phyloP scores from a whole-genome alignment of 2,329 filamentous ascomycete species.

The Stemphylium lycopersici region DNA sequence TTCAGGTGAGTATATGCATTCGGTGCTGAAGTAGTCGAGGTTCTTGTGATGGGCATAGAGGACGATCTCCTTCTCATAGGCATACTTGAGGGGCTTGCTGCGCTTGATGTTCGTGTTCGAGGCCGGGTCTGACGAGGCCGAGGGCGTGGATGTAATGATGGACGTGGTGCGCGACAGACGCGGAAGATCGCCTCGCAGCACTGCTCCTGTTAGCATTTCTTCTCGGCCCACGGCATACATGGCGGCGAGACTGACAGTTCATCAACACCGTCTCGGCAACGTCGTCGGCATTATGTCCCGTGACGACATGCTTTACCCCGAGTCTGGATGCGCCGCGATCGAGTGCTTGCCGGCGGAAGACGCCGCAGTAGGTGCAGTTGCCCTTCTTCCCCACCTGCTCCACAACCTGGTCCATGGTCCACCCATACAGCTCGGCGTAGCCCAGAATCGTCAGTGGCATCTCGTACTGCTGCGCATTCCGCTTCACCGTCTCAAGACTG shows the following conservation, averaged over 20 bases:
- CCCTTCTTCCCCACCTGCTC: slow-evolving; percentile 96
- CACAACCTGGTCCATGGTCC: slow-evolving; percentile 99
- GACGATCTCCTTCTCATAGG: slow-evolving; percentile 98
- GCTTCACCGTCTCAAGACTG: slow-evolving; percentile 92
- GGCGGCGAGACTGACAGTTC: slow-evolving; percentile 63
- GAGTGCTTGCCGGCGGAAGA: slow-evolving; percentile 91
- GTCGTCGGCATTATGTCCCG: slow-evolving; percentile 96
- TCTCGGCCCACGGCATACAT: not conserved
- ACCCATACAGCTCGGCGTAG: slow-evolving; percentile 93
- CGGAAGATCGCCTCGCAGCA: slow-evolving; percentile 87
- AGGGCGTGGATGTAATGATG: slow-evolving; percentile 71
- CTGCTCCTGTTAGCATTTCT: slow-evolving; percentile 28
- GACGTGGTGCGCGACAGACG: slow-evolving; percentile 86
- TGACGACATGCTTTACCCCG: slow-evolving; percentile 90
- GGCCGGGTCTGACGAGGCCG: slow-evolving; percentile 61
- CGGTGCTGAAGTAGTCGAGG: slow-evolving; percentile 96
- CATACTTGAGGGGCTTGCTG: slow-evolving; percentile 96
- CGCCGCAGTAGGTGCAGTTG: slow-evolving; percentile 98
- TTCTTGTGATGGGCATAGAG: slow-evolving; percentile 97
- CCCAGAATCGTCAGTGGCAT: slow-evolving; percentile 93
- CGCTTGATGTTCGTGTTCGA: slow-evolving; percentile 81
- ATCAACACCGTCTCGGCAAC: slow-evolving; percentile 97
- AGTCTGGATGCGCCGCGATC: slow-evolving; percentile 89
- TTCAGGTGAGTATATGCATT: slow-evolving; percentile 98
- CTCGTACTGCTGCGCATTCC: slow-evolving; percentile 87